These are phyloP conservation scores for Rhodotorula kratochvilovae DNA, from an alignment of 768 basidiomycete species.

Conservation along the genomic window DNA sequence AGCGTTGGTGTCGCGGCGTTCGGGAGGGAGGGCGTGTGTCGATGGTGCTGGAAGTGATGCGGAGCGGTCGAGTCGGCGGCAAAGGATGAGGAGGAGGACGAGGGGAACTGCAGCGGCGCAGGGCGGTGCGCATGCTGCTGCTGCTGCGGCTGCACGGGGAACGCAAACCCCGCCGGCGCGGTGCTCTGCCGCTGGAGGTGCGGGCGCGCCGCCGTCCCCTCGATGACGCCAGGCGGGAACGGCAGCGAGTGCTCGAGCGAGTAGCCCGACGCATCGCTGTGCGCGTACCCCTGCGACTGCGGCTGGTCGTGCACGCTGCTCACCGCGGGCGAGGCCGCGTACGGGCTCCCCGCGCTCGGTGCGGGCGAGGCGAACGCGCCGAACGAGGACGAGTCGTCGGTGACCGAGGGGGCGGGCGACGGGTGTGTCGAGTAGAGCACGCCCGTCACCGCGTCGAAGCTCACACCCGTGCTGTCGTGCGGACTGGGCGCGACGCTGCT, in stretches of 20 bases:
- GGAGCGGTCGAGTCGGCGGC: not conserved
- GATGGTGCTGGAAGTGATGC: not conserved
- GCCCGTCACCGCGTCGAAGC: not conserved
- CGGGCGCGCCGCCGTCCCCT: not conserved
- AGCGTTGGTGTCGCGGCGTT: not conserved
- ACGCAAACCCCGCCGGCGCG: constrained; percentile 2
- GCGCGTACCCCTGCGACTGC: not conserved
- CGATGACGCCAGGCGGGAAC: not conserved
- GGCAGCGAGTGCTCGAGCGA: not conserved
- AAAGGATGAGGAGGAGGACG: not conserved
- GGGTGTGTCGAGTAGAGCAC: not conserved
- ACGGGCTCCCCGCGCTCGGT: not conserved
- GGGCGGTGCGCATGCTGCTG: not conserved
- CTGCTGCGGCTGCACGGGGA: not conserved
- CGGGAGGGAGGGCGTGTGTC: constrained; percentile 12
- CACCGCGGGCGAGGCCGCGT: not conserved
- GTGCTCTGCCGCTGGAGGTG: not conserved
- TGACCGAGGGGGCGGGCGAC: constrained; percentile 16
- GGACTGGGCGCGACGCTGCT: not conserved
- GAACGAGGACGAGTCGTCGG: constrained; percentile 12
- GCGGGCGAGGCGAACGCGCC: not conserved
- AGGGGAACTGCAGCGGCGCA: not conserved
- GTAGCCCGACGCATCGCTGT: not conserved
- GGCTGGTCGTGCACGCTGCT: not conserved
- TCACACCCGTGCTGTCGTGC: not conserved